These are phyloP conservation scores for Diaporthe vexans DNA, from an alignment of 2,329 filamentous ascomycete genomes.

Conservation along the genomic window DNA sequence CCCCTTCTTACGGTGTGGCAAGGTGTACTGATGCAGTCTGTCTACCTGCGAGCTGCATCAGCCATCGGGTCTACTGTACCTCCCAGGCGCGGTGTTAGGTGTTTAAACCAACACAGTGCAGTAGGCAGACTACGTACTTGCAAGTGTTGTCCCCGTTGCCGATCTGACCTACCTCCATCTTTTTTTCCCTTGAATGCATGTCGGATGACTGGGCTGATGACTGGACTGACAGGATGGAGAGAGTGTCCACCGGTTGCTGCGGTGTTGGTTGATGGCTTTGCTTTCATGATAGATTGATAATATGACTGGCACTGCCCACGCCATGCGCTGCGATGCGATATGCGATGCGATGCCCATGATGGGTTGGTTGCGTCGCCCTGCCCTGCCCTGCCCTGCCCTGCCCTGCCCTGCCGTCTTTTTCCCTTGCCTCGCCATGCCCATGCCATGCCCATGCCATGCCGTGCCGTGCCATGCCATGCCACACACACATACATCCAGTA, in stretches of 20 bases:
- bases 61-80: too few species aligned
- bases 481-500: not conserved
- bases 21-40: not conserved
- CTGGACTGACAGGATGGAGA: not conserved
- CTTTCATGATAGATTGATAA: too few species aligned
- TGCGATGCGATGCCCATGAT: not conserved
- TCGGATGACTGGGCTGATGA: constrained; percentile 24
- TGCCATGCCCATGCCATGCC: constrained; percentile 8
- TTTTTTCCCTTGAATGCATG: not conserved
- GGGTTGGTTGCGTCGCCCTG: not conserved
- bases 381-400: constrained; percentile 2
- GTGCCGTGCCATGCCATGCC: not conserved
- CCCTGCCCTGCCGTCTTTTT: not conserved
- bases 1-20: not conserved
- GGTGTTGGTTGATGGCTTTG: constrained; percentile 6
- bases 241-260: not conserved
- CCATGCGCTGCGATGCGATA: constrained; percentile 14
- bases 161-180: constrained; percentile 25
- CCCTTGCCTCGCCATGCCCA: constrained; percentile 1
- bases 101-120: not conserved
- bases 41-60: not conserved
- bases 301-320: not conserved
- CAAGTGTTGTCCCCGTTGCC: not conserved
- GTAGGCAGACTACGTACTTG: not conserved
- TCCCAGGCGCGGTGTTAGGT: not conserved